Base-by-base conservation (phyloP, 495 filamentous ascomycete species). In the Xeromyces bisporus region DNA sequence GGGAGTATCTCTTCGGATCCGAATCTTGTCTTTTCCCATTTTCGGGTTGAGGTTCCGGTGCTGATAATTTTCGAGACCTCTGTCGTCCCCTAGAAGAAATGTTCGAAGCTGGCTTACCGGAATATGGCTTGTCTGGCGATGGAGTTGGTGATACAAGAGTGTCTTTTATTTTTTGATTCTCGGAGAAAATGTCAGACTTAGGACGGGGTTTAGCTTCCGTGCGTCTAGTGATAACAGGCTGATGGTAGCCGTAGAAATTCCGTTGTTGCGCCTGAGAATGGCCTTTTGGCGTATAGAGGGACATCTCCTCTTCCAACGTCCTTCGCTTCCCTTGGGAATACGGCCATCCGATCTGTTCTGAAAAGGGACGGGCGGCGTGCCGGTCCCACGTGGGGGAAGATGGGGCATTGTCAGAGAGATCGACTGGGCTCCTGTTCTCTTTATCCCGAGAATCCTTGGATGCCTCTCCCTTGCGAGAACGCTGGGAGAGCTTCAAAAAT, bases 361-460 rank as follows among this genome's bases (percentile, higher is more conserved):
- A 51, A 24, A 62, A 42, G 8, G 53, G 51, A 35, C 55, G 60
- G 3, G 58, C 56, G 15, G 69, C 52, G 45, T 80, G 86, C 43
- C 85, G 75, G 2, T 74, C 69, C 63, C 81, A 92, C 15, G 83
- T 75, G 2, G 85, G 83, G 12, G 82, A 77, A 16, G 20, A 5
- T 5, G 69, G 60, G 40, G 68, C 50, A 26, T 58, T 47, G 31
- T 52, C 51, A 30, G 55, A 50, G 27, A 67, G 50, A 29, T 58
- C 47, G 6, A 57, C 44, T 8, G 72, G 69, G 31, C 65, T 62
- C 9, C 67, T 60, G 43, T 92, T 91, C 50, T 91, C 84, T 46
- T 91, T 87, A 40, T 89, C 56, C 3, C 53, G 51, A 23, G 37
- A 35, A 18, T 48, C 75, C 48, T 73, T 81, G 3, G 60, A 52